Evolutionary conservation across 2,329 filamentous ascomycete genomes (phyloP).

Genomic region (Apiospora pterosperma): DNA sequence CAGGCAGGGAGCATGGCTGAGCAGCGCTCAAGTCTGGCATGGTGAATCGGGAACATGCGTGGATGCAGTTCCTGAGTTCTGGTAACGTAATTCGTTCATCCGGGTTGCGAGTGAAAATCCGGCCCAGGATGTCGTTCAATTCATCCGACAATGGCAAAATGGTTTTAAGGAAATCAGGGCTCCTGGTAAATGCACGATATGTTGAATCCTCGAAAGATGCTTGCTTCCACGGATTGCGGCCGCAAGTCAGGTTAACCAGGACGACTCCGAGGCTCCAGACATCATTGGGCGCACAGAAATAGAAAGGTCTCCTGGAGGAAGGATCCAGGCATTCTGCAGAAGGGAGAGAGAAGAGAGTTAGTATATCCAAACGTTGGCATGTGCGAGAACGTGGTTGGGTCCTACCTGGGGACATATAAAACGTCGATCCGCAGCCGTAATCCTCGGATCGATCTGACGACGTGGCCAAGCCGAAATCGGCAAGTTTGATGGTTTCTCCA

Average conservation of each 20-base stretch:
- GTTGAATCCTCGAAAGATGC: constrained; percentile 91
- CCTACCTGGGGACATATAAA: constrained; percentile 99
- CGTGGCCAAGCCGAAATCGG: constrained; percentile 95
- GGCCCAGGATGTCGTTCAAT: constrained; percentile 80
- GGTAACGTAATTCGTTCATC: constrained; percentile 75
- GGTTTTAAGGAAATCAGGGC: constrained; percentile 82
- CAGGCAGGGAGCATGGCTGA: constrained; percentile 35
- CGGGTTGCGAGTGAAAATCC: constrained; percentile 86
- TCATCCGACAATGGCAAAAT: constrained; percentile 90
- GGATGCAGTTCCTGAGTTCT: constrained; percentile 74
- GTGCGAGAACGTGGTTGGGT: constrained; percentile 19
- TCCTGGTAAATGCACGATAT: constrained; percentile 85
- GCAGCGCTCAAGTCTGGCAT: constrained; percentile 32
- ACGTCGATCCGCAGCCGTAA: constrained; percentile 96
- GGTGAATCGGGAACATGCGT: constrained; percentile 74
- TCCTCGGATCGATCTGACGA: constrained; percentile 81
- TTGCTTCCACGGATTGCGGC: constrained; percentile 98
- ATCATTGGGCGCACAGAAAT: constrained; percentile 91
- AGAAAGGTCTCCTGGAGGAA: constrained; percentile 69
- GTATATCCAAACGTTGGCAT: constrained; percentile 18
- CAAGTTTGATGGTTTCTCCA: constrained; percentile 88
- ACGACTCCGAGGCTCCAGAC: constrained; percentile 98
- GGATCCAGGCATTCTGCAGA: constrained; percentile 82
- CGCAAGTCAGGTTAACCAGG: constrained; percentile 94
- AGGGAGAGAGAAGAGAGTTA: constrained; percentile 13